phyloP scores from a whole-genome alignment of 257 asterid genomes.

The Capsicum rhomboideum region DNA sequence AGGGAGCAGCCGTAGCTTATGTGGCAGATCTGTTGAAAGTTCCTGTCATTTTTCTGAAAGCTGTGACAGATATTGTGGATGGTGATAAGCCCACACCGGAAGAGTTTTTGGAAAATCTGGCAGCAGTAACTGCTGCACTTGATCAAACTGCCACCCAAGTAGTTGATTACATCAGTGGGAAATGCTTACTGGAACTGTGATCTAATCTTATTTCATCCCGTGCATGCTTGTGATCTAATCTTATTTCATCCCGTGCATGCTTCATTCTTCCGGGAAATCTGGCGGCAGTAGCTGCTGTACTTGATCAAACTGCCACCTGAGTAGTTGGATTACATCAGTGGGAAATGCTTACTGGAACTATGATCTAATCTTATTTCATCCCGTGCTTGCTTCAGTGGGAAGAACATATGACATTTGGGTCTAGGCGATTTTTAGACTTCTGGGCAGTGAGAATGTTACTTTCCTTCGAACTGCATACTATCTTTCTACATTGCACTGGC shows the following conservation, averaged over 20 bases:
- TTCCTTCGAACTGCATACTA: background rate
- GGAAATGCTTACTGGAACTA: conserved; percentile 55
- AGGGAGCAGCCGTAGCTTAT: conserved; percentile 98
- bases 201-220: background rate
- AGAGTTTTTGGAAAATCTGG: conserved; percentile 76
- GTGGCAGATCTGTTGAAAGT: conserved; percentile 84
- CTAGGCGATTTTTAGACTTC: background rate
- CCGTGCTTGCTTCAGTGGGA: background rate
- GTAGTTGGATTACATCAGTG: conserved; percentile 63
- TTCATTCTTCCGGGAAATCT: conserved; percentile 44
- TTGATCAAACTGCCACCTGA: conserved; percentile 53
- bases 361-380: conserved; percentile 20
- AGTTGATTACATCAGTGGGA: conserved; percentile 66
- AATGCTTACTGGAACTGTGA: conserved; percentile 57
- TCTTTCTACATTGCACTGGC: background rate
- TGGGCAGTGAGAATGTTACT: background rate
- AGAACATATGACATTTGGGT: background rate
- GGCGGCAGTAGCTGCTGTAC: conserved; percentile 78
- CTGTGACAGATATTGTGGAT: conserved; percentile 84
- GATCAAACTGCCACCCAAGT: conserved; percentile 56
- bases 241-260: background rate
- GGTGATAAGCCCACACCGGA: conserved; percentile 92
- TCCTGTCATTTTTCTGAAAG: conserved; percentile 75
- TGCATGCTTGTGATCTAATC: conserved; percentile 29
- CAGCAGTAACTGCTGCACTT: conserved; percentile 83